phyloP scores from a whole-genome alignment of 78 protist genomes.

The Salpingoeca rosetta region DNA sequence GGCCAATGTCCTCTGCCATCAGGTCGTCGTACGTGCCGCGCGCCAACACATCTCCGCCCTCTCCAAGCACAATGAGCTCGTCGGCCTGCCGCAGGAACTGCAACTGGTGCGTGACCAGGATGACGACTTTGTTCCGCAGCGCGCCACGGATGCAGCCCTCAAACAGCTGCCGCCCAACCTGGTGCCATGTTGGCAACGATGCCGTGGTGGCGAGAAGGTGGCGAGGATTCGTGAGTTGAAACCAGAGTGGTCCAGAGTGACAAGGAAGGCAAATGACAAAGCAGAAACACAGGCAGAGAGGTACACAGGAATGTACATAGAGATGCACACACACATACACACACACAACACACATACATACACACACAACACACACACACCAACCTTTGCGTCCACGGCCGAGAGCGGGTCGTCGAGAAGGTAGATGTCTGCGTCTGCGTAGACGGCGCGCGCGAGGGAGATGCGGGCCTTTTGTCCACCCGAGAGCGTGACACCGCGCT shows the following conservation, averaged over 20 bases:
- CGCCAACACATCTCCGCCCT: slow-evolving; percentile 54
- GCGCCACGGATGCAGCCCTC: slow-evolving; percentile 37
- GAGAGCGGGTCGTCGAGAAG: slow-evolving; percentile 57
- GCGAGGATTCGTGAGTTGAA: not conserved
- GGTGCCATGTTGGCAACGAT: not conserved
- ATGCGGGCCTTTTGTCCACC: slow-evolving; percentile 64
- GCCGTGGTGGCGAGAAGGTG: not conserved
- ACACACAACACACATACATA: too few relatives aligned
- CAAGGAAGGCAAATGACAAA: not conserved
- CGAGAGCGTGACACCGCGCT: slow-evolving; percentile 54
- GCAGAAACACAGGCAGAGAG: too few relatives aligned
- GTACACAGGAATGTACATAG: too few relatives aligned
- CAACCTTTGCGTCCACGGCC: slow-evolving; percentile 30
- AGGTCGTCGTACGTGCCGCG: slow-evolving; percentile 48
- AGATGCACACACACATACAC: too few relatives aligned
- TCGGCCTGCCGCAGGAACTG: slow-evolving; percentile 22
- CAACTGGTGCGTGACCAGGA: slow-evolving; percentile 72
- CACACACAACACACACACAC: not conserved
- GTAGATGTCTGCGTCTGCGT: slow-evolving; percentile 32
- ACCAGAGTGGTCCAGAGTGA: not conserved
- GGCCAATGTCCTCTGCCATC: too few relatives aligned
- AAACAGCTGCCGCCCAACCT: slow-evolving; percentile 55
- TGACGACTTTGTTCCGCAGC: slow-evolving; percentile 36
- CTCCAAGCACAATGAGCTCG: not conserved
- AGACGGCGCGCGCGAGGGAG: slow-evolving; percentile 62